A percentile compares a stretch with the other conserved stretches of the same genome.
Conservation (phyloP, 2,329 filamentous ascomycete species). For the Alternaria consortialis region DNA sequence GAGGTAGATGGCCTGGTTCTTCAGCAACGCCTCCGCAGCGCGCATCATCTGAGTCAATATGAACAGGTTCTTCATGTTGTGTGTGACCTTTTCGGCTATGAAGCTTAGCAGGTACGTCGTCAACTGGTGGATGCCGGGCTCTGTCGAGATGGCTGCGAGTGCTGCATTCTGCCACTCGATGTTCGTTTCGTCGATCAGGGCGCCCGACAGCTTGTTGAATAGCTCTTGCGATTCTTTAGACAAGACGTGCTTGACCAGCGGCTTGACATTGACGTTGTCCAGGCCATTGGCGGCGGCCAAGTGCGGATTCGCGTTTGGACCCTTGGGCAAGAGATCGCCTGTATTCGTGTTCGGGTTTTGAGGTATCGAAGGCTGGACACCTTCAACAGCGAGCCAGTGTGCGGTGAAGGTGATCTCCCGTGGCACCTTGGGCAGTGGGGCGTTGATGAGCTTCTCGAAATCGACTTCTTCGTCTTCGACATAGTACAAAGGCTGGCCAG, state of each 20-base stretch:
- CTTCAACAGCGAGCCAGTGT: conserved; percentile 97
- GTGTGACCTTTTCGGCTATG: conserved; percentile 93
- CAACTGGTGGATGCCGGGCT: conserved; percentile 93
- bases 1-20: conserved; percentile 81
- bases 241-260: conserved; percentile 92
- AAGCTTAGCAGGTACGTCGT: conserved; percentile 97
- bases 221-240: conserved; percentile 96
- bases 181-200: conserved; percentile 85
- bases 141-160: conserved; percentile 82
- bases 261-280: conserved; percentile 84
- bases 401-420: conserved; percentile 92
- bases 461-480: conserved; percentile 98
- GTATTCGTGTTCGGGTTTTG: conserved; percentile 93
- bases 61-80: conserved; percentile 89
- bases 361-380: conserved; percentile 93
- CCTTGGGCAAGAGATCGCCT: conserved; percentile 89
- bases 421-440: conserved; percentile 91
- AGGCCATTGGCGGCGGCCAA: conserved; percentile 83
- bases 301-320: conserved; percentile 84
- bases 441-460: conserved; percentile 98
- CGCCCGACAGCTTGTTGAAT: conserved; percentile 92
- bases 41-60: conserved; percentile 92
- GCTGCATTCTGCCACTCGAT: conserved; percentile 88
- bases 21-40: conserved; percentile 82
- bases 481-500: conserved; percentile 94